Conservation (phyloP, 495 filamentous ascomycete species). For the Tuber magnatum region DNA sequence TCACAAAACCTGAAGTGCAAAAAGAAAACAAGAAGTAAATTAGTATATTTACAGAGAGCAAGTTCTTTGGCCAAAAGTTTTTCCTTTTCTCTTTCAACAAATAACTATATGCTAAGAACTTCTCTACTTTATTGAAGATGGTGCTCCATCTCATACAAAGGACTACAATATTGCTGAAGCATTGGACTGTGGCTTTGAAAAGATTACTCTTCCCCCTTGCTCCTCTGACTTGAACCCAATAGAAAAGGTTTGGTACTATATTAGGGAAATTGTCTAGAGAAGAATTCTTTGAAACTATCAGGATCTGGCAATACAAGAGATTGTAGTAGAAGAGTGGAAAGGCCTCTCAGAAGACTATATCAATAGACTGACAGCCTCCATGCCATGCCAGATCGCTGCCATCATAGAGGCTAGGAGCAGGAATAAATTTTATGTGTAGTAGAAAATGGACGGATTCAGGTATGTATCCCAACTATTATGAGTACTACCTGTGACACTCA, state of each 20-base stretch:
- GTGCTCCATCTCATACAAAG: background rate
- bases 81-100: slow-evolving; percentile 6
- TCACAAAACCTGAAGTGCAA: background rate
- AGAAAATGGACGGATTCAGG: too few species aligned
- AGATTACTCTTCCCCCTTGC: background rate
- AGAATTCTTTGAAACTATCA: slow-evolving; percentile 8
- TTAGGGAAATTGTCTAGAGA: background rate
- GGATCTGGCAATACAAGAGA: slow-evolving; percentile 5
- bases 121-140: slow-evolving; percentile 6
- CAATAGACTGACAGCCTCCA: too few species aligned
- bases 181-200: too few species aligned
- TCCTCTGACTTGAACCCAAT: slow-evolving; percentile 3
- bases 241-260: slow-evolving; percentile 6
- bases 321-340: slow-evolving; percentile 7
- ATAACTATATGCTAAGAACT: background rate
- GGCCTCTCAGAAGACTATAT: background rate
- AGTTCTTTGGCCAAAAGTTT: slow-evolving; percentile 5
- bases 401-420: too few species aligned
- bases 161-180: background rate
- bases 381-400: too few species aligned
- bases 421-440: too few species aligned
- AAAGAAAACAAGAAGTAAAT: background rate
- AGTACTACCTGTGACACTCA: too few species aligned
- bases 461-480: too few species aligned
- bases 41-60: slow-evolving; percentile 13